These are phyloP conservation scores for Cryptococcus sp. DNA, from an alignment of 1,284 basidiomycete species.

Conservation along the genomic window DNA sequence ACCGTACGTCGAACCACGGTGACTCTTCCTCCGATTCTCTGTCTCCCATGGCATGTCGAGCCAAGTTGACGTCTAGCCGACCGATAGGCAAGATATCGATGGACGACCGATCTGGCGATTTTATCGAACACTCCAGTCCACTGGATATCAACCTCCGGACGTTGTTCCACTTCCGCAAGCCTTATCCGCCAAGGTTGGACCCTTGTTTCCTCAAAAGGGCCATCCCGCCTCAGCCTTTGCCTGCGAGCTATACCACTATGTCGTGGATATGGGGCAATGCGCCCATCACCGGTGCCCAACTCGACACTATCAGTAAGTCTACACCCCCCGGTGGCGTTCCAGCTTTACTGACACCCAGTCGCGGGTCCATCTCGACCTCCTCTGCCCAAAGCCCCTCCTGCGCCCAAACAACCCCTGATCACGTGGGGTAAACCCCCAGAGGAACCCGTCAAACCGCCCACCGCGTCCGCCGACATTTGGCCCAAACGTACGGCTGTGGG, in stretches of 20 bases:
- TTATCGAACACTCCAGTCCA: conserved; percentile 41
- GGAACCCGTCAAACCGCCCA: conserved; percentile 13
- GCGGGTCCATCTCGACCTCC: conserved; percentile 42
- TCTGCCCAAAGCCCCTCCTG: conserved; percentile 24
- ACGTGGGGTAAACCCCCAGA: conserved; percentile 40
- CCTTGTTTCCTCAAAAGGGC: conserved; percentile 31
- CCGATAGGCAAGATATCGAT: conserved; percentile 37
- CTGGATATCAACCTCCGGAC: conserved; percentile 45
- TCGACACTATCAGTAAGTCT: conserved; percentile 40
- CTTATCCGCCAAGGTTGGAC: conserved; percentile 41
- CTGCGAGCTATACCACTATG: conserved; percentile 28
- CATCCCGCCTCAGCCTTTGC: conserved; percentile 38
- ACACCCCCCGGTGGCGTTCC: neutral
- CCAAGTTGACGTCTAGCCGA: conserved; percentile 15
- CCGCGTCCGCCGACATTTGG: conserved; percentile 11
- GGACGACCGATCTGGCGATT: conserved; percentile 46
- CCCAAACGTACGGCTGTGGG: conserved; percentile 27
- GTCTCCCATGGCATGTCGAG: neutral
- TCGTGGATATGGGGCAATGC: conserved; percentile 47
- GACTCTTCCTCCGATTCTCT: too few species aligned
- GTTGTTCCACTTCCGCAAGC: conserved; percentile 47
- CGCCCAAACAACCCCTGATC: conserved; percentile 37
- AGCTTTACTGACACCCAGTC: conserved; percentile 18
- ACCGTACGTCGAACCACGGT: conserved; percentile 12
- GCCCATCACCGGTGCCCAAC: conserved; percentile 40